These are phyloP conservation scores for Phytophthora hybrid DNA, from an alignment of 352 stramenopile species.

Conservation along the genomic window DNA sequence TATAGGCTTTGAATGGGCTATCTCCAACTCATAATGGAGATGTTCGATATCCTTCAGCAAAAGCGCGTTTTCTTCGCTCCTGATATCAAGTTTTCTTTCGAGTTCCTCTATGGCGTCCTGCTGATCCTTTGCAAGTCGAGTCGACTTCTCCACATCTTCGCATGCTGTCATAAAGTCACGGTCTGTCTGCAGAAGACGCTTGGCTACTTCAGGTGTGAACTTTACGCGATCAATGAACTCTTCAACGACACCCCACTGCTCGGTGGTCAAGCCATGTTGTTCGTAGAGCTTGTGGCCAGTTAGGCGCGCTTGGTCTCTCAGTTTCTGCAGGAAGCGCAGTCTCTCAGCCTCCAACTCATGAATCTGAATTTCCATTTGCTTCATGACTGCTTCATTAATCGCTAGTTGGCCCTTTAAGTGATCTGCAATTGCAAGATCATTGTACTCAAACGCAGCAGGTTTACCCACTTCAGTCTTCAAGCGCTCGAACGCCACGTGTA, in stretches of 20 bases:
- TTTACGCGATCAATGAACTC: conserved; percentile 78
- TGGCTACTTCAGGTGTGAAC: conserved; percentile 62
- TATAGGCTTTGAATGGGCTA: conserved; percentile 15
- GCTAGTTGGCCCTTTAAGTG: conserved; percentile 67
- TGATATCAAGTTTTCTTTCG: conserved; percentile 33
- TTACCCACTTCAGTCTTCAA: conserved; percentile 68
- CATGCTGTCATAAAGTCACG: conserved; percentile 4
- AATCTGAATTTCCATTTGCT: conserved; percentile 71
- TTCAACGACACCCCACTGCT: conserved; percentile 66
- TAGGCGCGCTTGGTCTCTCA: conserved; percentile 63
- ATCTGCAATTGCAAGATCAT: conserved; percentile 62
- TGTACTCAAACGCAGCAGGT: conserved; percentile 59
- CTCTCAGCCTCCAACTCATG: conserved; percentile 72
- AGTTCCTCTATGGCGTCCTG: conserved; percentile 20
- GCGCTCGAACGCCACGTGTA: conserved; percentile 64
- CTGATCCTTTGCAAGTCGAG: conserved; percentile 9
- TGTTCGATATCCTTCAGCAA: conserved; percentile 46
- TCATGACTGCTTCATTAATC: conserved; percentile 61
- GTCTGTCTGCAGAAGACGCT: conserved; percentile 35
- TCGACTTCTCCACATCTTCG: conserved; percentile 12
- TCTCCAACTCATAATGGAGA: conserved; percentile 48
- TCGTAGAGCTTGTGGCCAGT: conserved; percentile 64
- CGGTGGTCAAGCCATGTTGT: conserved; percentile 58
- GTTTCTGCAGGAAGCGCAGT: conserved; percentile 60
- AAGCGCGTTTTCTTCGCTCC: conserved; percentile 40